phyloP scores from a whole-genome alignment of 1,139 yeast genomes.

The Saccharomyces hybrid region DNA sequence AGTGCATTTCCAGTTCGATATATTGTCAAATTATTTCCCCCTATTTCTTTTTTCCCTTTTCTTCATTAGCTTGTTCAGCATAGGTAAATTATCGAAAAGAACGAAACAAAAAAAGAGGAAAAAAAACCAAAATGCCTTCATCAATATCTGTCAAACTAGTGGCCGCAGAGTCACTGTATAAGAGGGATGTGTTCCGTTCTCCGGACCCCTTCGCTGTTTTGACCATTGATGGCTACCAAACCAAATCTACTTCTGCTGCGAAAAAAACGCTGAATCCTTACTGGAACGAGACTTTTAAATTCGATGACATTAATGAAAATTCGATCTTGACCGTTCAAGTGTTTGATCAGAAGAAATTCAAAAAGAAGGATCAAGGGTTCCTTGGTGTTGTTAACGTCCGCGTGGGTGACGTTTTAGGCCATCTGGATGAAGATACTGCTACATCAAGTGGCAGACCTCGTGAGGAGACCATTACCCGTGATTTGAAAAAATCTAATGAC shows the following conservation, averaged over 20 bases:
- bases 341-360: conserved; percentile 93
- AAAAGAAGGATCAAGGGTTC: conserved; percentile 98
- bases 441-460: conserved; percentile 33
- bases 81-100: not conserved
- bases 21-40: not conserved
- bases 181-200: conserved; percentile 87
- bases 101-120: not conserved
- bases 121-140: conserved; percentile 13
- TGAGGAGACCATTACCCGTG: conserved; percentile 89
- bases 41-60: not conserved
- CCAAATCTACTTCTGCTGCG: conserved; percentile 89
- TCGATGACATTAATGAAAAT: conserved; percentile 64
- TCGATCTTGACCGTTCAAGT: conserved; percentile 89
- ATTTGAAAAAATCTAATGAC: conserved; percentile 85
- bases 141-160: conserved; percentile 65
- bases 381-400: conserved; percentile 91
- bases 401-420: conserved; percentile 76
- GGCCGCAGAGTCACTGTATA: conserved; percentile 93
- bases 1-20: not conserved
- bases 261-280: conserved; percentile 93
- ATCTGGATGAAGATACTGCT: conserved; percentile 38
- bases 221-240: conserved; percentile 94
- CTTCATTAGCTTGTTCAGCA: not conserved
- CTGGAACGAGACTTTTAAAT: conserved; percentile 89
- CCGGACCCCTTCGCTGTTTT: conserved; percentile 98